Evolutionary conservation across 176 grass and related monocot genomes (phyloP).

Genomic region (Avena eriantha): DNA sequence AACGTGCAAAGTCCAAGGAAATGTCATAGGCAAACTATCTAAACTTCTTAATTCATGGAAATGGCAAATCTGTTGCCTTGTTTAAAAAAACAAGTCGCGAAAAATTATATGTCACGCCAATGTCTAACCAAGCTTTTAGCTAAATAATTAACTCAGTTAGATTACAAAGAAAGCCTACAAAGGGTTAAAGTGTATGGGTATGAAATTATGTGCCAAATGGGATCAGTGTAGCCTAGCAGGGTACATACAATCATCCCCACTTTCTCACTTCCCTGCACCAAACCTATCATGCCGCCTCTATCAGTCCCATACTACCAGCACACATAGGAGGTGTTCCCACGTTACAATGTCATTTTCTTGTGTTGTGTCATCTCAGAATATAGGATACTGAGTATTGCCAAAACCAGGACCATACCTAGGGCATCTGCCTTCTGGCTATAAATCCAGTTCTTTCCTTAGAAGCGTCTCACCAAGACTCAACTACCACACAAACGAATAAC

Average conservation of each 20-base stretch:
- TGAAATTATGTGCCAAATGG: constrained; percentile 3
- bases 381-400: background rate
- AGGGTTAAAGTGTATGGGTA: background rate
- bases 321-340: background rate
- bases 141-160: background rate
- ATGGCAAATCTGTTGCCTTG: too few species aligned
- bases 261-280: constrained; percentile 11
- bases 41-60: too few species aligned
- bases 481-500: background rate
- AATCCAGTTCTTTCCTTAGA: background rate
- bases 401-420: constrained; percentile 9
- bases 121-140: constrained; percentile 15
- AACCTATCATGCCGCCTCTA: background rate
- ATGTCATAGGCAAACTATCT: too few species aligned
- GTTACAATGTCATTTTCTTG: constrained; percentile 26
- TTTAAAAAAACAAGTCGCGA: background rate
- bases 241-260: constrained; percentile 27
- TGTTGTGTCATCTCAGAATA: constrained; percentile 6
- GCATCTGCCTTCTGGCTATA: background rate
- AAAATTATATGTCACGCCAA: background rate
- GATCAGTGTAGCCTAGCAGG: constrained; percentile 25
- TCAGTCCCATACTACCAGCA: background rate
- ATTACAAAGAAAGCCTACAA: background rate
- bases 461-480: background rate
- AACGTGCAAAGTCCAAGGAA: too few species aligned